Percentiles rank a stretch among this genome's conserved stretches.
Evolutionary conservation across 371 early-diverging fungal species (phyloP).

Genomic region (Mitosporidium daphniae): DNA sequence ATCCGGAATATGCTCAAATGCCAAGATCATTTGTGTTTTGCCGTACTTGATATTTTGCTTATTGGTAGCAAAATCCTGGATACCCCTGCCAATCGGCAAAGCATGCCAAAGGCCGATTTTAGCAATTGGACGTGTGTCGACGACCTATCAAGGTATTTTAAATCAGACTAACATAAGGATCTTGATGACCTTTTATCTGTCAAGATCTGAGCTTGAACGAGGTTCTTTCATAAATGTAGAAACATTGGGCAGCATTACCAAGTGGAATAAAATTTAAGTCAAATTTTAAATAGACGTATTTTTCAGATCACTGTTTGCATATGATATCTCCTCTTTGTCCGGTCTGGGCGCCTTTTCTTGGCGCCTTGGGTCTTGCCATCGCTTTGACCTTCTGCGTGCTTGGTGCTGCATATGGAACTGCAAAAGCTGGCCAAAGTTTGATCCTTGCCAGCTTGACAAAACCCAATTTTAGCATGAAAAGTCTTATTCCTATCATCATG

Average conservation of each 20-base stretch:
- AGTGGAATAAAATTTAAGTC: too few relatives aligned
- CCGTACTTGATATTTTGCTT: slow-evolving; percentile 14
- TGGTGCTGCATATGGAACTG: slow-evolving; percentile 88
- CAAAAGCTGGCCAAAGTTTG: slow-evolving; percentile 78
- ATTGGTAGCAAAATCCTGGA: slow-evolving; percentile 28
- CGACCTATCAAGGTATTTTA: too few relatives aligned
- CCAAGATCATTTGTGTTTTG: slow-evolving; percentile 25
- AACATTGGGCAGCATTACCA: too few relatives aligned
- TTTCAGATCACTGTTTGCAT: too few relatives aligned
- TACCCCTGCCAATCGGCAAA: slow-evolving; percentile 56
- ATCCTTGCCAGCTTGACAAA: slow-evolving; percentile 65
- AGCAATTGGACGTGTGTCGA: slow-evolving; percentile 58
- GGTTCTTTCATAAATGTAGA: too few relatives aligned
- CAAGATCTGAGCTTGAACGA: too few relatives aligned
- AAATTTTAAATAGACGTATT: too few relatives aligned
- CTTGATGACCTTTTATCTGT: too few relatives aligned
- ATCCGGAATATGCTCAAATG: slow-evolving; percentile 29
- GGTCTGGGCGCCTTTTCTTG: slow-evolving; percentile 42
- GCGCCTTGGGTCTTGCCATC: slow-evolving; percentile 65
- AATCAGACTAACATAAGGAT: too few relatives aligned
- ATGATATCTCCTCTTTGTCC: too few relatives aligned
- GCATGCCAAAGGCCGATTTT: slow-evolving; percentile 44
- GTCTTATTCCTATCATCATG: slow-evolving; percentile 9
- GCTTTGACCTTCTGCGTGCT: slow-evolving; percentile 28
- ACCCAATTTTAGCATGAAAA: slow-evolving; percentile 62